Evolutionary conservation across 2,329 filamentous ascomycete genomes (phyloP), one percentile per base, ranked within the genome.

Genomic region (Arthroderma sp.): DNA sequence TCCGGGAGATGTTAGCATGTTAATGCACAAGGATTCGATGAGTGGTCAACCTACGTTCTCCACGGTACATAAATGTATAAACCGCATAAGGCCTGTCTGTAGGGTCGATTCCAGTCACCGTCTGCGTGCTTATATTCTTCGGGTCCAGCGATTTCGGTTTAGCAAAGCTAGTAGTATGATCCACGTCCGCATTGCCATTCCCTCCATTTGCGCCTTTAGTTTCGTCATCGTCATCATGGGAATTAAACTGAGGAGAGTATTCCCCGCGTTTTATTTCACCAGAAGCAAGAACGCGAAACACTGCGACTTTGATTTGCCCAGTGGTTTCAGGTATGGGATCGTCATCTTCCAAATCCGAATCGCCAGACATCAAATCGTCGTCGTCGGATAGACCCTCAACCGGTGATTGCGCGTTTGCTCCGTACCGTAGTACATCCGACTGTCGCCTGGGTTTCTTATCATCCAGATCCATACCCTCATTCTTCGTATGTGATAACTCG

Each of bases 181-280:
- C 91, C 46, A 95, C 77, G 57, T 94, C 86, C 36, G 79, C 83
- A 34, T 73, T 77, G 42, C 71, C 75, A 29, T 69, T 68, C 31
- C 60, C 63, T 6, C 65, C 67, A 36, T 70, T 70, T 47, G 75
- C 71, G 39, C 67, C 65, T 45, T 64, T 62, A 11, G 73, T 69
- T 44, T 83, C 80, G 45, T 94, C 87, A 50, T 94, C 88, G 50
- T 94, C 89, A 57, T 96, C 91, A 56, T 96, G 86, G 2, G 89
- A 89, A 61, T 94, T 88, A 52, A 96, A 96, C 58, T 96, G 91
- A 8, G 91, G 91, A 1, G 88, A 94, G 64, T 96, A 98, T 65
- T 98, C 91, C 50, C 91, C 91, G 59, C 88, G 85, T 68, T 95
- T 96, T 60, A 98, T 94, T 63, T 96, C 91, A 9, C 91, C 91